These are phyloP conservation scores for Euphorbia schlechtendalii DNA, from an alignment of 441 rosid genomes.

Conservation along the genomic window DNA sequence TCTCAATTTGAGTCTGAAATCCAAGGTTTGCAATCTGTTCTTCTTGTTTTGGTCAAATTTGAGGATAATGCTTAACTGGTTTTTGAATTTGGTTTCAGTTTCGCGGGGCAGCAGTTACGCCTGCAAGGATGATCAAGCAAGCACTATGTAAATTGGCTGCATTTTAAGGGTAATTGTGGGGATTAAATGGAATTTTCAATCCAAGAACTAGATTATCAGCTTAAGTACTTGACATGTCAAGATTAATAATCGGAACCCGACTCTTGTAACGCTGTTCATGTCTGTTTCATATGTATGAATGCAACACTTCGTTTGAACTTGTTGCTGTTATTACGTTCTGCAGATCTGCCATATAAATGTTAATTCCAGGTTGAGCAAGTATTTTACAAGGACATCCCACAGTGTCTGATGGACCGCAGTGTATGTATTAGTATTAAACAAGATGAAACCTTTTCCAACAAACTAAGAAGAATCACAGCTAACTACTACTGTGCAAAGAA, in stretches of 20 bases:
- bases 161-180: constrained; percentile 19
- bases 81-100: constrained; percentile 38
- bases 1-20: constrained; percentile 47
- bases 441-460: too few relatives aligned
- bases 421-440: too few relatives aligned
- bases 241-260: background rate
- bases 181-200: constrained; percentile 5
- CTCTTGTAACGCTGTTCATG: constrained; percentile 3
- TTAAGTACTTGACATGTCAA: background rate
- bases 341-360: too few relatives aligned
- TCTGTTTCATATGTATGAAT: background rate
- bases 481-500: too few relatives aligned
- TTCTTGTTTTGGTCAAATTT: too few relatives aligned
- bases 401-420: too few relatives aligned
- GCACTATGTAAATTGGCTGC: constrained; percentile 47
- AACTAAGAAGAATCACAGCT: too few relatives aligned
- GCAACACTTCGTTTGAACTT: background rate
- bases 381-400: too few relatives aligned
- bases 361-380: too few relatives aligned
- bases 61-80: background rate
- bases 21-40: constrained; percentile 39
- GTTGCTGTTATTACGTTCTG: background rate
- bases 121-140: constrained; percentile 58
- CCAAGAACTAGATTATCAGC: background rate
- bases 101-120: constrained; percentile 52